Conservation (phyloP, 495 filamentous ascomycete genomes). For the Penicillium lividum region DNA sequence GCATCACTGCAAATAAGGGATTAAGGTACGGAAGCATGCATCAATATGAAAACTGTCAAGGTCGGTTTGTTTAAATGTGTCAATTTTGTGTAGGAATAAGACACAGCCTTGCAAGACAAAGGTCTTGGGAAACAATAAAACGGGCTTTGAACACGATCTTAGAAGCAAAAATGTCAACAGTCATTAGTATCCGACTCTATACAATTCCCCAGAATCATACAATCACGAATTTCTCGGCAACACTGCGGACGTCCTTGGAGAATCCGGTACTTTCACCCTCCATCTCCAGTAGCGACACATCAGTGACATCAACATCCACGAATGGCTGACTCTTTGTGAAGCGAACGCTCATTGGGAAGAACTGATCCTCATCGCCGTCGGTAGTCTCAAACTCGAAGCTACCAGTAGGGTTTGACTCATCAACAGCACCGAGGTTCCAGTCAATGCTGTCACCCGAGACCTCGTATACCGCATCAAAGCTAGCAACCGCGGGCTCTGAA, state of each 20-base stretch:
- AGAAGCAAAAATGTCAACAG: conserved; percentile 20
- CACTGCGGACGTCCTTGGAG: conserved; percentile 84
- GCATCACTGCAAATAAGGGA: conserved; percentile 9
- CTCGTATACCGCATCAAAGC: conserved; percentile 91
- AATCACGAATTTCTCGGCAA: conserved; percentile 79
- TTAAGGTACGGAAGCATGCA: not conserved
- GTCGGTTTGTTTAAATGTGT: conserved; percentile 14
- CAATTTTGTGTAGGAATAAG: conserved; percentile 22
- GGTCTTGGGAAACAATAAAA: conserved; percentile 17
- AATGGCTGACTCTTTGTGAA: conserved; percentile 87
- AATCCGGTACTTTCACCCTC: conserved; percentile 77
- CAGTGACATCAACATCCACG: conserved; percentile 83
- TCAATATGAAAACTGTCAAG: not conserved
- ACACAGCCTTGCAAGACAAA: conserved; percentile 12
- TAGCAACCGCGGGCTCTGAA: conserved; percentile 83
- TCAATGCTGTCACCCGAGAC: conserved; percentile 90
- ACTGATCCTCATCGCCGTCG: conserved; percentile 79
- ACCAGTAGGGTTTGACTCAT: conserved; percentile 76
- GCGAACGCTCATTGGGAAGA: conserved; percentile 93
- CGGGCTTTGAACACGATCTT: conserved; percentile 28
- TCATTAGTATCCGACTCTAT: conserved; percentile 47
- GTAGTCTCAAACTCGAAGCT: conserved; percentile 93
- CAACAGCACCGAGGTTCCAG: conserved; percentile 84
- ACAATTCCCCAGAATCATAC: conserved; percentile 55
- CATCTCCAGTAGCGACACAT: conserved; percentile 73